Evolutionary conservation across 2,329 filamentous ascomycete species (phyloP).

Genomic region (Claviceps monticola): DNA sequence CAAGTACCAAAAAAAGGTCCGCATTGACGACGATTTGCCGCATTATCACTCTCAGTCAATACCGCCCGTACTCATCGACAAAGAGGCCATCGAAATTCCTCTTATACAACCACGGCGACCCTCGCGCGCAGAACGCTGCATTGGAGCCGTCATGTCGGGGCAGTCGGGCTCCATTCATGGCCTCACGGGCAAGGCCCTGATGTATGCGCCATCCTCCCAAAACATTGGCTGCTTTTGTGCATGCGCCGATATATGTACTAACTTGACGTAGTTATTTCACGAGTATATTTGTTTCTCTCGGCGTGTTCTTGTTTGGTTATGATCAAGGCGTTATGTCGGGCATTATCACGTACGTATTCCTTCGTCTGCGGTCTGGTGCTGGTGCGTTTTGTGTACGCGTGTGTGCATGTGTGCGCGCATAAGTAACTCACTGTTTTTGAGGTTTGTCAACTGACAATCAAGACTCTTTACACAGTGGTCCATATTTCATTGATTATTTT

Average conservation of each 20-base stretch:
- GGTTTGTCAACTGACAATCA: neutral
- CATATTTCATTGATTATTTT: constrained; percentile 85
- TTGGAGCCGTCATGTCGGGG: constrained; percentile 78
- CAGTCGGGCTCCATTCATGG: constrained; percentile 68
- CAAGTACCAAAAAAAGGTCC: constrained; percentile 46
- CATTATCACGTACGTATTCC: constrained; percentile 44
- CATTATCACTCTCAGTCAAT: constrained; percentile 22
- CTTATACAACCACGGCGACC: constrained; percentile 49
- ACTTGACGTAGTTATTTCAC: constrained; percentile 64
- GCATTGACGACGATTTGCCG: constrained; percentile 43
- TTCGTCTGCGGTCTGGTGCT: neutral
- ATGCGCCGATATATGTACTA: neutral
- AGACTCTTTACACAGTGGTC: constrained; percentile 44
- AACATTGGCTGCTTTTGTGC: neutral
- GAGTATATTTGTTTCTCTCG: constrained; percentile 76
- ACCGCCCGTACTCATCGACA: constrained; percentile 34
- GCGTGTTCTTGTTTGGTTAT: constrained; percentile 81
- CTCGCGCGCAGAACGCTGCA: constrained; percentile 50
- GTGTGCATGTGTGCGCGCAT: neutral
- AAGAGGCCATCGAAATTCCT: constrained; percentile 75
- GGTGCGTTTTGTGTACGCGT: neutral
- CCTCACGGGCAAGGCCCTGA: constrained; percentile 85
- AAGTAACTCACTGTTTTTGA: neutral
- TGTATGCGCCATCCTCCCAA: constrained; percentile 40
- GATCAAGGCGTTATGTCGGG: constrained; percentile 83